Conservation (phyloP, 2,329 filamentous ascomycete genomes). For the Alternaria sp. region DNA sequence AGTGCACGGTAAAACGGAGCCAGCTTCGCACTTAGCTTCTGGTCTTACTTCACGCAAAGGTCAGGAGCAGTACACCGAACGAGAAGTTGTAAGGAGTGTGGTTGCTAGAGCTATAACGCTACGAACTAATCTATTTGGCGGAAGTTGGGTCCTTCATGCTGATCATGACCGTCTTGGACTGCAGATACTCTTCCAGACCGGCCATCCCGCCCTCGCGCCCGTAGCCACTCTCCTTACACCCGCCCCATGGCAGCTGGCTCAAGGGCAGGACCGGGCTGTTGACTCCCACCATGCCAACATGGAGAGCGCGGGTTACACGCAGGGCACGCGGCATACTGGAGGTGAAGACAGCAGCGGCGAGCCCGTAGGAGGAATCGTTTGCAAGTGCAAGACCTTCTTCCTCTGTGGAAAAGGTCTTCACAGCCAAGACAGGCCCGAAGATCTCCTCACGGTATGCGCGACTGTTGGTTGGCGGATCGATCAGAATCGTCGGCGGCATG, state of each 20-base stretch:
- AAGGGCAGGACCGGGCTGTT: slow-evolving; percentile 8
- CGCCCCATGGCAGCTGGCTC: slow-evolving; percentile 1
- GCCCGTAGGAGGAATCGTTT: slow-evolving; percentile 40
- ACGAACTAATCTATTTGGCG: background rate
- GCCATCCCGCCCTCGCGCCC: background rate
- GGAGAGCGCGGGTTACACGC: slow-evolving; percentile 21
- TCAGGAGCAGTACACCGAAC: background rate
- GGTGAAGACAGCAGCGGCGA: slow-evolving; percentile 22
- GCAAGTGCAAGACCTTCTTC: slow-evolving; percentile 41
- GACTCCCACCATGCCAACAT: slow-evolving; percentile 27
- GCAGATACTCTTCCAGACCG: background rate
- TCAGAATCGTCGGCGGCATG: slow-evolving; percentile 2
- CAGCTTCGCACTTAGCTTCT: background rate
- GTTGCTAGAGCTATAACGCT: background rate
- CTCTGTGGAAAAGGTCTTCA: slow-evolving; percentile 42
- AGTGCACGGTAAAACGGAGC: background rate
- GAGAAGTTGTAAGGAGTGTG: background rate
- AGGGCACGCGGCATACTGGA: slow-evolving; percentile 18
- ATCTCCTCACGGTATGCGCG: slow-evolving; percentile 29
- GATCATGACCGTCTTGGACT: slow-evolving; percentile 1
- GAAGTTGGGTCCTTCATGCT: background rate
- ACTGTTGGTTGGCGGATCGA: background rate
- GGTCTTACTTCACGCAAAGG: background rate
- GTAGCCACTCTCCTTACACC: slow-evolving; percentile 1
- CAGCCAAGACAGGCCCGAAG: slow-evolving; percentile 40